Conservation (phyloP, 2,329 filamentous ascomycete species). For the Sclerotinia minor region DNA sequence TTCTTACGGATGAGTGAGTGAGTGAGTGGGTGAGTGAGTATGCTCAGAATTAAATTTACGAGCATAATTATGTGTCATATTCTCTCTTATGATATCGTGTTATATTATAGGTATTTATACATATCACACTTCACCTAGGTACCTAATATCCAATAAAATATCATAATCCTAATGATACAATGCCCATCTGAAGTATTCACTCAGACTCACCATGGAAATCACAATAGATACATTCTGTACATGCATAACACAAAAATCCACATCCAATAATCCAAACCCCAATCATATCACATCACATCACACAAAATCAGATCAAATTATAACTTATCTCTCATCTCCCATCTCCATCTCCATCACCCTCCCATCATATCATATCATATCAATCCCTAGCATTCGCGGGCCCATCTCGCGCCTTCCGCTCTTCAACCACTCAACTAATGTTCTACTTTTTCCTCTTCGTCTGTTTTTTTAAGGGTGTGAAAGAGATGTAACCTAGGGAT, state of each 20-base stretch:
- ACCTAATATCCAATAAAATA: neutral
- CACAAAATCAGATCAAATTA: neutral
- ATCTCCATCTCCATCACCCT: too few species aligned
- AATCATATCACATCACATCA: neutral
- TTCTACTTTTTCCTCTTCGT: neutral
- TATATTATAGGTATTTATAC: slow-evolving; percentile 18
- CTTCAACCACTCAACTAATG: neutral
- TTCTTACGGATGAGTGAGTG: slow-evolving; percentile 46
- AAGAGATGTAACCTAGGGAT: too few species aligned
- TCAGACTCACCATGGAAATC: neutral
- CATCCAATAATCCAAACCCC: neutral
- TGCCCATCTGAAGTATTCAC: neutral
- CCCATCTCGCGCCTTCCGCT: neutral
- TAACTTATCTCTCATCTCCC: neutral
- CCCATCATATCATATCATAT: neutral
- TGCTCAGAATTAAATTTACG: neutral
- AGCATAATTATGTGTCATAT: slow-evolving; percentile 3
- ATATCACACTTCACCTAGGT: neutral
- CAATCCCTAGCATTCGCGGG: neutral
- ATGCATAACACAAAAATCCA: too few species aligned
- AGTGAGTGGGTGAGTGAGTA: too few species aligned
- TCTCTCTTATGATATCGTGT: neutral
- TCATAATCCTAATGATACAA: slow-evolving; percentile 8
- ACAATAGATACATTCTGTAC: neutral
- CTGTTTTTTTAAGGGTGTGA: neutral